Evolutionary conservation across 768 basidiomycete species (phyloP).

Genomic region (Rhodocollybia butyracea): DNA sequence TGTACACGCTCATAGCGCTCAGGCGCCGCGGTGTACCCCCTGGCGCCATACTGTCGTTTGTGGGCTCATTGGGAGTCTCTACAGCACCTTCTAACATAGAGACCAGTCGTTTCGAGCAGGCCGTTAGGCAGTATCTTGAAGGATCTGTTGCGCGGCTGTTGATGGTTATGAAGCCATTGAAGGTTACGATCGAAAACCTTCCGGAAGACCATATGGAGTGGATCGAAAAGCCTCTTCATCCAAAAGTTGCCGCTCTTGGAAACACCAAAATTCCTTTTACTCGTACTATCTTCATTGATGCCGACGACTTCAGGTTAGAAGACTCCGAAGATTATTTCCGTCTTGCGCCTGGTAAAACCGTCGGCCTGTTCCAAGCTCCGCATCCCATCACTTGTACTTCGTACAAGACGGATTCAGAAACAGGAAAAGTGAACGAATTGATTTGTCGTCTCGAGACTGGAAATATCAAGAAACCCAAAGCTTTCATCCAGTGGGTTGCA

Average conservation of each 20-base stretch:
- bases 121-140: slow-evolving; percentile 87
- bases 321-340: slow-evolving; percentile 97
- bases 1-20: slow-evolving; percentile 95
- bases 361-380: slow-evolving; percentile 92
- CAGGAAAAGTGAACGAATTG: slow-evolving; percentile 77
- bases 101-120: slow-evolving; percentile 84
- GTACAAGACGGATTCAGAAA: slow-evolving; percentile 69
- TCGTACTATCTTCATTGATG: slow-evolving; percentile 86
- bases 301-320: slow-evolving; percentile 87
- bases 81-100: slow-evolving; percentile 82
- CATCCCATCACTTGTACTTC: slow-evolving; percentile 92
- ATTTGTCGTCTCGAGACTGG: slow-evolving; percentile 75
- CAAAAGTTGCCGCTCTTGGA: slow-evolving; percentile 88
- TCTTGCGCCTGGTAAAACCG: slow-evolving; percentile 95
- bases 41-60: slow-evolving; percentile 90
- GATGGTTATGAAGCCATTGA: slow-evolving; percentile 89
- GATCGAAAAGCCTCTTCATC: slow-evolving; percentile 91
- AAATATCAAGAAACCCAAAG: slow-evolving; percentile 74
- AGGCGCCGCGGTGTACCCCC: slow-evolving; percentile 96
- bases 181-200: slow-evolving; percentile 88
- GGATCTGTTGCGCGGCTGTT: slow-evolving; percentile 81
- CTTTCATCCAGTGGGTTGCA: slow-evolving; percentile 97
- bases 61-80: slow-evolving; percentile 92
- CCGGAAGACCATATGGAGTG: slow-evolving; percentile 79
- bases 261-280: slow-evolving; percentile 82